Percentiles rank a stretch among this genome's conserved stretches.
Conservation (phyloP, 139 green algal species). For the Closterium sp. region DNA sequence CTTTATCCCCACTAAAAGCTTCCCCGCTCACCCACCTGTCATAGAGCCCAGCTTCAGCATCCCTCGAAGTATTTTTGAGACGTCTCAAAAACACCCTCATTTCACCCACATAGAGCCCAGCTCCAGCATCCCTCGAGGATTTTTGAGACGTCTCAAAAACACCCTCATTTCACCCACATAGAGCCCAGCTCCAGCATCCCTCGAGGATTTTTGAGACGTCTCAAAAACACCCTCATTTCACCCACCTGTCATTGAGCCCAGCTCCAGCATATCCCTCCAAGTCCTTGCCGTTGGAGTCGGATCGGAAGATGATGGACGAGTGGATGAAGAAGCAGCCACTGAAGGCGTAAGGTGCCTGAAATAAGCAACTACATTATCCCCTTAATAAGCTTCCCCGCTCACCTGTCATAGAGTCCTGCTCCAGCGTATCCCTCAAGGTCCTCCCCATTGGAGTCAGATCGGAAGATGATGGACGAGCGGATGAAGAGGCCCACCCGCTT, state of each 20-base stretch:
- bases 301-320: constrained; percentile 72
- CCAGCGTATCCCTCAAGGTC: constrained; percentile 84
- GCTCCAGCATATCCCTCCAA: constrained; percentile 82
- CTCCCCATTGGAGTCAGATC: constrained; percentile 92
- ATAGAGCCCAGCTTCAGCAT: constrained; percentile 66
- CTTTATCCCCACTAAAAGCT: no score
- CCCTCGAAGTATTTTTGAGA: constrained; percentile 82
- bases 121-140: no score
- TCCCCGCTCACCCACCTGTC: no score
- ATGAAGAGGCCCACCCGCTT: constrained; percentile 59
- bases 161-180: no score
- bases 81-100: no score
- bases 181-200: no score
- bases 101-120: no score
- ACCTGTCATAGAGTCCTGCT: constrained; percentile 78
- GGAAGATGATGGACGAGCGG: constrained; percentile 65
- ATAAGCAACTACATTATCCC: neutral
- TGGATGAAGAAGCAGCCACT: constrained; percentile 31
- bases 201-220: no score
- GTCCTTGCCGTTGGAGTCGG: constrained; percentile 92
- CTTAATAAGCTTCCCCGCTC: neutral
- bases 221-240: no score
- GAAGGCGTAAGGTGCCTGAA: no score
- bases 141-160: no score
- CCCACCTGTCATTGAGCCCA: constrained; percentile 75